Evolutionary conservation across 2,329 filamentous ascomycete genomes (phyloP).

Genomic region (Sordariomycetes sp.): DNA sequence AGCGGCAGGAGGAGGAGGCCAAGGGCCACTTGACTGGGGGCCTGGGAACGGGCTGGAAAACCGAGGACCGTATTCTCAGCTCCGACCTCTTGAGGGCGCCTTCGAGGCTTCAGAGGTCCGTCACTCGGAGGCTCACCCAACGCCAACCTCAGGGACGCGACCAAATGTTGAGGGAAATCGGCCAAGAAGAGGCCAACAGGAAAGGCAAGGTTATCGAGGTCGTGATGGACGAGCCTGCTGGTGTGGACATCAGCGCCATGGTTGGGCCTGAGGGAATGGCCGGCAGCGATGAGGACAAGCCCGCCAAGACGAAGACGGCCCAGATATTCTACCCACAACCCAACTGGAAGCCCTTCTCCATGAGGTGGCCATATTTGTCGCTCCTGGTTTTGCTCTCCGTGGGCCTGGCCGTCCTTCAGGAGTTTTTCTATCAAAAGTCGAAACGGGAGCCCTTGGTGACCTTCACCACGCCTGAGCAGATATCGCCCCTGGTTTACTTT

Average conservation of each 20-base stretch:
- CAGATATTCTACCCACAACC: conserved; percentile 51
- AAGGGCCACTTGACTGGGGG: conserved; percentile 47
- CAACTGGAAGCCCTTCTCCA: conserved; percentile 57
- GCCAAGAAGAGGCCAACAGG: conserved; percentile 48
- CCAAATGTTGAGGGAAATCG: conserved; percentile 35
- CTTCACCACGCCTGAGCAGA: conserved; percentile 38
- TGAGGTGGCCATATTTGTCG: conserved; percentile 50
- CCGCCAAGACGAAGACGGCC: conserved; percentile 21
- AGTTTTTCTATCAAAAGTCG: conserved; percentile 43
- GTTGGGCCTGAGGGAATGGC: conserved; percentile 24
- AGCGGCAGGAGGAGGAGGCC: conserved; percentile 40
- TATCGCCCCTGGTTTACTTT: conserved; percentile 44
- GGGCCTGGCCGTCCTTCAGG: conserved; percentile 38
- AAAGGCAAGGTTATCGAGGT: conserved; percentile 50
- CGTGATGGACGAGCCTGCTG: conserved; percentile 33
- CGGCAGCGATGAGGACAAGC: conserved; percentile 17
- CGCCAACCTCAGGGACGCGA: conserved; percentile 15
- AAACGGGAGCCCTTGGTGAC: conserved; percentile 29
- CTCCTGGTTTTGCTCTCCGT: conserved; percentile 43
- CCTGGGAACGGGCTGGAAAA: conserved; percentile 40
- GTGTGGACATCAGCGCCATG: conserved; percentile 41
- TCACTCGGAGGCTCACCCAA: conserved; percentile 31
- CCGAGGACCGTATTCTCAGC: conserved; percentile 34
- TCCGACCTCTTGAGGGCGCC: conserved; percentile 34
- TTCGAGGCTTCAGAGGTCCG: conserved; percentile 19